Evolutionary conservation across 768 basidiomycete genomes (phyloP).

Genomic region (Boletus coccyginus): DNA sequence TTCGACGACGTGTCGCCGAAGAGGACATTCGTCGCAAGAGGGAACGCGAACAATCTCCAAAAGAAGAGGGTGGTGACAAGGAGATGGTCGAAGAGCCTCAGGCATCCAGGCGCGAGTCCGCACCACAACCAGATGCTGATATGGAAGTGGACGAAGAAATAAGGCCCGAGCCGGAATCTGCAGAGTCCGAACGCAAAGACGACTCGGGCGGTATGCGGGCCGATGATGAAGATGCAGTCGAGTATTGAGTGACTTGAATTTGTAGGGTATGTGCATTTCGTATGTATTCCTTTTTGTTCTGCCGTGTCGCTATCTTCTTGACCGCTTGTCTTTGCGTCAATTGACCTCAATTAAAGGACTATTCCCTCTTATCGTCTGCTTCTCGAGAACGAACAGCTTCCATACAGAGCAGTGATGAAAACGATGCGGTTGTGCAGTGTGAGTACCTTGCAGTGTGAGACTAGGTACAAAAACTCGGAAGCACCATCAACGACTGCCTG

Average conservation of each 20-base stretch:
- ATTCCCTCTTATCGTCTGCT: neutral
- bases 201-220: slow-evolving; percentile 53
- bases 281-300: slow-evolving; percentile 19
- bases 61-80: slow-evolving; percentile 32
- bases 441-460: neutral
- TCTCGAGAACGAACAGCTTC: neutral
- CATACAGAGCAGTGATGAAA: neutral
- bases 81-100: slow-evolving; percentile 31
- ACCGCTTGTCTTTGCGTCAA: slow-evolving; percentile 13
- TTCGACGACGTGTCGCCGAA: slow-evolving; percentile 64
- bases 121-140: slow-evolving; percentile 24
- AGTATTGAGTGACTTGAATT: slow-evolving; percentile 47
- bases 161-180: slow-evolving; percentile 34
- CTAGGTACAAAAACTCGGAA: neutral
- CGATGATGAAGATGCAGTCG: slow-evolving; percentile 80
- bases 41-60: slow-evolving; percentile 38
- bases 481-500: neutral
- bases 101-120: slow-evolving; percentile 19
- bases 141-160: slow-evolving; percentile 37
- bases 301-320: slow-evolving; percentile 15
- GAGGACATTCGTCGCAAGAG: slow-evolving; percentile 52
- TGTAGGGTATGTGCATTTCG: slow-evolving; percentile 30
- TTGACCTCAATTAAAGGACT: slow-evolving; percentile 7
- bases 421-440: neutral
- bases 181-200: slow-evolving; percentile 50